phyloP scores from a whole-genome alignment of 805 yeast genomes.

The Suhomyces sp. region DNA sequence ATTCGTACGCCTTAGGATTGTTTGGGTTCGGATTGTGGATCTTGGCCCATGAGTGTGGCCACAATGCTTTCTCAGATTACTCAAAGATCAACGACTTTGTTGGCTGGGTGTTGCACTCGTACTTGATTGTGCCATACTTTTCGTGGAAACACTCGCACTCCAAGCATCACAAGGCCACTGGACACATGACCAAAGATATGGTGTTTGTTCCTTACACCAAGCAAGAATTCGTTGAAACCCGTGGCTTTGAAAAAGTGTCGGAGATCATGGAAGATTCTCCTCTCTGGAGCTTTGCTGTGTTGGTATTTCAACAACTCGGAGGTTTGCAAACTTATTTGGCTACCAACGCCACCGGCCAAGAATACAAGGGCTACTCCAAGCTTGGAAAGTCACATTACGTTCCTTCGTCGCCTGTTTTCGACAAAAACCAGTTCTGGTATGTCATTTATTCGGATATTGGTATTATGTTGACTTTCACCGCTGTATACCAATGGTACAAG shows the following conservation, averaged over 20 bases:
- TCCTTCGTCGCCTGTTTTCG: constrained; percentile 74
- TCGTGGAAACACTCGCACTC: constrained; percentile 84
- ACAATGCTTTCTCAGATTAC: constrained; percentile 76
- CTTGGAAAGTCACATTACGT: constrained; percentile 64
- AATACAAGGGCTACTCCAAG: constrained; percentile 43
- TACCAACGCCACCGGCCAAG: constrained; percentile 76
- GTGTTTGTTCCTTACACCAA: constrained; percentile 76
- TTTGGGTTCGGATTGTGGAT: constrained; percentile 82
- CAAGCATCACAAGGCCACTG: constrained; percentile 89
- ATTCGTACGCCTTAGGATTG: constrained; percentile 56
- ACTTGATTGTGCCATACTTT: constrained; percentile 77
- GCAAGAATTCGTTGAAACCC: constrained; percentile 48
- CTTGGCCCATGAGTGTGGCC: constrained; percentile 90
- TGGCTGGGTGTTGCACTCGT: constrained; percentile 83
- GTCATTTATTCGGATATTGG: constrained; percentile 75
- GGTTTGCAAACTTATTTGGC: constrained; percentile 72
- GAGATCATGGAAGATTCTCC: constrained; percentile 78
- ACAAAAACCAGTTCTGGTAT: constrained; percentile 67
- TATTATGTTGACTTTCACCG: constrained; percentile 48
- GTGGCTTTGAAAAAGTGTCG: constrained; percentile 39
- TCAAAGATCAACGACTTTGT: constrained; percentile 70
- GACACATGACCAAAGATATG: constrained; percentile 78
- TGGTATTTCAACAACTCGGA: constrained; percentile 67
- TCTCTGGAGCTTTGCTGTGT: constrained; percentile 51
- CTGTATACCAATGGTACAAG: constrained; percentile 59